A percentile compares a stretch with the other conserved stretches of the same genome.
These are phyloP conservation scores for Monilinia fructigena DNA, from an alignment of 2,329 filamentous ascomycete species.

Conservation along the genomic window DNA sequence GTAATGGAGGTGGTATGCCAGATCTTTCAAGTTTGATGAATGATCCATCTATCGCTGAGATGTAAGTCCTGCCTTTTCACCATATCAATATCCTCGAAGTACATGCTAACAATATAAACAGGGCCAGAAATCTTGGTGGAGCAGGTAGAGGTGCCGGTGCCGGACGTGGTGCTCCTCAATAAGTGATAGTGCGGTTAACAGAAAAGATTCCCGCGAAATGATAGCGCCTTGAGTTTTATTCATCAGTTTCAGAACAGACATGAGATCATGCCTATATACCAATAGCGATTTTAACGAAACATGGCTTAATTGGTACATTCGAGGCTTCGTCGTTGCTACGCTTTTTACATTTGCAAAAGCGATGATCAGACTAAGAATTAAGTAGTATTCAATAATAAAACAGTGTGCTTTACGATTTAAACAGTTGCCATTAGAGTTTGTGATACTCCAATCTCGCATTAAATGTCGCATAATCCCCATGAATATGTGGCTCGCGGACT, in stretches of 20 bases:
- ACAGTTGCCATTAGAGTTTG: no score
- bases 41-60: conserved; percentile 86
- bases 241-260: background rate
- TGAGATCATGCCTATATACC: background rate
- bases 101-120: conserved; percentile 13
- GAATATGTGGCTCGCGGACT: no score
- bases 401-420: no score
- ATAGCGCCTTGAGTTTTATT: background rate
- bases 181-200: conserved; percentile 6
- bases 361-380: no score
- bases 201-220: conserved; percentile 11
- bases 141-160: conserved; percentile 21
- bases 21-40: conserved; percentile 84
- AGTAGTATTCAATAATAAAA: no score
- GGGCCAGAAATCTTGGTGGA: conserved; percentile 22
- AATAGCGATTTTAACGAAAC: background rate
- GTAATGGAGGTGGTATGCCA: conserved; percentile 71
- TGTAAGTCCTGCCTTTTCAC: conserved; percentile 60
- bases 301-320: background rate
- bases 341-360: no score
- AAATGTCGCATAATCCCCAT: no score
- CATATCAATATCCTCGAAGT: background rate
- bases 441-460: no score
- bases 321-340: no score
- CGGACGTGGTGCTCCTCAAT: conserved; percentile 19